phyloP scores from a whole-genome alignment of 208 protist genomes.

The Leishmania tarentolae region DNA sequence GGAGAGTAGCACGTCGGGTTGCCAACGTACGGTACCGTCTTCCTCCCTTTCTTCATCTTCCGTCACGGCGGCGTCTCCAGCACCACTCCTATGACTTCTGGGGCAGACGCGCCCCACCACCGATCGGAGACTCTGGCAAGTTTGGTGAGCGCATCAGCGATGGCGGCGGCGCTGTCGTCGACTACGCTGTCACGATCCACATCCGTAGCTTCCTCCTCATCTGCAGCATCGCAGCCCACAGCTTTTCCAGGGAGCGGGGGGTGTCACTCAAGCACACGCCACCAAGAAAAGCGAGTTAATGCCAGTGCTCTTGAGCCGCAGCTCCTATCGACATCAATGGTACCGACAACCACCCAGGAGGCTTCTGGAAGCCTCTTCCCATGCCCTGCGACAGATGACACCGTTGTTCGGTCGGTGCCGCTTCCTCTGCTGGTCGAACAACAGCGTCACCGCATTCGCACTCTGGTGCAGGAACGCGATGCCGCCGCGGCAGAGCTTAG shows the following conservation, averaged over 20 bases:
- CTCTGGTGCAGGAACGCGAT: conserved; percentile 45
- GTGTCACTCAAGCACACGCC: background rate
- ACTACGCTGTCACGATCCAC: background rate
- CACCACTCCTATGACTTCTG: background rate
- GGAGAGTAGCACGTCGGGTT: background rate
- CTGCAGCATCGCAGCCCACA: background rate
- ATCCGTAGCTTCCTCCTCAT: conserved; percentile 10
- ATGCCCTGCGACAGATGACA: background rate
- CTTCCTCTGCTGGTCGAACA: conserved; percentile 33
- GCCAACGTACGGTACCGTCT: background rate
- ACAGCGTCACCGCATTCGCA: conserved; percentile 31
- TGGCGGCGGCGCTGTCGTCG: background rate
- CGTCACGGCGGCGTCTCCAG: background rate
- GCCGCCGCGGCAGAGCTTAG: conserved; percentile 28
- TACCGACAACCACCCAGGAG: background rate
- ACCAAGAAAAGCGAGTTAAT: background rate
- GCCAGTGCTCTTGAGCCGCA: background rate
- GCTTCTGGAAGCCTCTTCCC: background rate
- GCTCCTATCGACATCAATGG: background rate
- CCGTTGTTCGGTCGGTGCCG: conserved; percentile 4
- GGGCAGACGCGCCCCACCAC: background rate
- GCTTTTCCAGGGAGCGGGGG: background rate
- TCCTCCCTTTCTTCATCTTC: background rate
- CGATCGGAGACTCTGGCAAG: background rate
- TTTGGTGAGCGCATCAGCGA: background rate